phyloP scores from a whole-genome alignment of 202 grass and related monocot genomes.

The Zizania palustris region DNA sequence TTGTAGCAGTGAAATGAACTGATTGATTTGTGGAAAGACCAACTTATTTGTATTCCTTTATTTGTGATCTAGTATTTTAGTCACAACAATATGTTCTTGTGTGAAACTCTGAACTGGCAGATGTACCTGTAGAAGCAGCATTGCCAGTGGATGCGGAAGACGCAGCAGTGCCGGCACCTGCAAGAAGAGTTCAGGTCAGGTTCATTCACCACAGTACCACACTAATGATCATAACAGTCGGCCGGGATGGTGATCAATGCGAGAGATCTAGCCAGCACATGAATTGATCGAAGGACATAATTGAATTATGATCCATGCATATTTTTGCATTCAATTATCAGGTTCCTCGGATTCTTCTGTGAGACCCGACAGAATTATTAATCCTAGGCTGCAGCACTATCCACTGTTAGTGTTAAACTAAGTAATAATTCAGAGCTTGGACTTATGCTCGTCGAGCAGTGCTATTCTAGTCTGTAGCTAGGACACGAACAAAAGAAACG shows the following conservation, averaged over 20 bases:
- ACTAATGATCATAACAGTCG: not conserved
- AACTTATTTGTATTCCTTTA: too few species aligned
- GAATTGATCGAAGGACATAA: not conserved
- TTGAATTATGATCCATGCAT: not conserved
- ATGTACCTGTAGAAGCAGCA: conserved; percentile 42
- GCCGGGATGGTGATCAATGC: not conserved
- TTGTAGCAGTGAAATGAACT: not conserved
- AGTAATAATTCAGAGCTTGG: not conserved
- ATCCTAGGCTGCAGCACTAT: too few species aligned
- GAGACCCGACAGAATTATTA: not conserved
- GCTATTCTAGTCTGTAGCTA: conserved; percentile 30
- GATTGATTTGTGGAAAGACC: not conserved
- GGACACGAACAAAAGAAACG: not conserved
- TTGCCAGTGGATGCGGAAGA: conserved; percentile 46
- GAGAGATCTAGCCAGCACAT: not conserved
- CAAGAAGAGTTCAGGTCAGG: not conserved
- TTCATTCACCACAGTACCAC: not conserved
- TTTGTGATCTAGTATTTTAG: not conserved
- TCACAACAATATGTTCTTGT: not conserved
- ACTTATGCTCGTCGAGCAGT: not conserved
- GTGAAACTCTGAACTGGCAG: not conserved
- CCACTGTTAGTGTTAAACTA: not conserved
- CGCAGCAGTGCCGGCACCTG: conserved; percentile 33
- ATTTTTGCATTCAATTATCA: not conserved
- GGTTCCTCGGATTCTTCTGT: not conserved